phyloP scores from a whole-genome alignment of 106 monocot genomes.

The Dendrobium catenatum region DNA sequence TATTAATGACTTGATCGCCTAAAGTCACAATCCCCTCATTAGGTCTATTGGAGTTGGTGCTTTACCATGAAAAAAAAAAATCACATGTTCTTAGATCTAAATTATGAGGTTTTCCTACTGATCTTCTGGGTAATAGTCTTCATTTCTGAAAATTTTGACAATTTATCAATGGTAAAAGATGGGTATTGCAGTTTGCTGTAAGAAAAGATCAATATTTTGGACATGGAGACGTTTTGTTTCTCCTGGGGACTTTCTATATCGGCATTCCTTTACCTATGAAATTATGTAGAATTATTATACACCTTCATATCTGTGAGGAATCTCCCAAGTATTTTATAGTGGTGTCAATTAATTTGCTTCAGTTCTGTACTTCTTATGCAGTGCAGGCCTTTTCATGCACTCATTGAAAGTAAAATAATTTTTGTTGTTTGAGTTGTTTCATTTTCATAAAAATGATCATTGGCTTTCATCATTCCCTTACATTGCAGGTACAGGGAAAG shows the following conservation, averaged over 20 bases:
- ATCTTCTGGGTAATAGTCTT: not conserved
- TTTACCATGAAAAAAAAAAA: not conserved
- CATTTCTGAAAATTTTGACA: not conserved
- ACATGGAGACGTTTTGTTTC: not conserved
- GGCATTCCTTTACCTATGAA: not conserved
- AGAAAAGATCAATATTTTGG: not conserved
- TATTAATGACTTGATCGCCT: no score
- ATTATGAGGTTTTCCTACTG: not conserved
- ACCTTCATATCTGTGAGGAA: not conserved
- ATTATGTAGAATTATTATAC: not conserved
- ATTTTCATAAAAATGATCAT: not conserved
- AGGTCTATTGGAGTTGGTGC: not conserved
- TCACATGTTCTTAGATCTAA: not conserved
- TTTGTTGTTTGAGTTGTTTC: not conserved
- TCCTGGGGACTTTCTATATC: not conserved
- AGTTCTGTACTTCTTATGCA: not conserved
- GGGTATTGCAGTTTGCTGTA: not conserved
- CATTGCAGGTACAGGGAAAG: constrained; percentile 14
- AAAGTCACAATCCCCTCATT: no score
- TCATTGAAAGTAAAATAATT: not conserved
- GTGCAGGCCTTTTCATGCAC: not conserved
- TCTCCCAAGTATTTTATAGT: not conserved
- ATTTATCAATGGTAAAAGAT: not conserved
- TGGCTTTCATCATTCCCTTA: not conserved
- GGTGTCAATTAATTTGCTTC: not conserved